Evolutionary conservation across 2,329 filamentous ascomycete species (phyloP), one percentile per base, ranked within the genome.

Genomic region (Tolypocladium sp.): DNA sequence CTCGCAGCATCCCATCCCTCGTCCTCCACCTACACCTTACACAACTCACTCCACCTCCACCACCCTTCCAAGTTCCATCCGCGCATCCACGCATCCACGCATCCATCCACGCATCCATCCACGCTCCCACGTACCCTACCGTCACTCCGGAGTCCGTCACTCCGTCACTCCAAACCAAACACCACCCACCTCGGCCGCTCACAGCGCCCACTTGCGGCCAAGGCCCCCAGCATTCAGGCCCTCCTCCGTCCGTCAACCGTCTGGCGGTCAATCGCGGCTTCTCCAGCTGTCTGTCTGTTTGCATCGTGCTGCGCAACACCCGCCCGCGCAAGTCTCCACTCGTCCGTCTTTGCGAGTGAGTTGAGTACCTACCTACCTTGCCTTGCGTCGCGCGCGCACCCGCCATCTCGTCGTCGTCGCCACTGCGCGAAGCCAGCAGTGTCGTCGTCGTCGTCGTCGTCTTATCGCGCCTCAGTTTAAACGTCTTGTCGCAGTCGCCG

Each of bases 181-280:
- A 52, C 49, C 61, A 52, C 49, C 49, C 49, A 8, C 49, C 57
- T 58, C 55, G 58, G 52, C 60, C 52, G 38, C 59, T 41, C 25
- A 27, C 22, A 2, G 22, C 61, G 59, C 59, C 60, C 62, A 61
- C 63, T 61, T 61, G 60, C 62, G 60, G 64, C 61, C 63, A 60
- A 56, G 61, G 61, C 59, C 60, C 60, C 62, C 60, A 56, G 61
- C 58, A n/a, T 53, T 30, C 55, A 49, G 30, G 55, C 55, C 30
- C 49, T 55, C 37, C n/a, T 41, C 49, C 30, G 27, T 56, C 38
- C 25, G n/a, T 44, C 54, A 27, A 13, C 46, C 30, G 33, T 54
- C 51, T 35, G 27, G 33, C 51, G n/a, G 35, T 54, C 51, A 46
- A 49, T 37, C 55, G 52, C 33, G 33, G 13, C 41, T 12, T 41